Percentiles rank a stretch among this genome's conserved stretches.
These are phyloP conservation scores for Ogataea zsoltii DNA, from an alignment of 805 yeast species.

Conservation along the genomic window DNA sequence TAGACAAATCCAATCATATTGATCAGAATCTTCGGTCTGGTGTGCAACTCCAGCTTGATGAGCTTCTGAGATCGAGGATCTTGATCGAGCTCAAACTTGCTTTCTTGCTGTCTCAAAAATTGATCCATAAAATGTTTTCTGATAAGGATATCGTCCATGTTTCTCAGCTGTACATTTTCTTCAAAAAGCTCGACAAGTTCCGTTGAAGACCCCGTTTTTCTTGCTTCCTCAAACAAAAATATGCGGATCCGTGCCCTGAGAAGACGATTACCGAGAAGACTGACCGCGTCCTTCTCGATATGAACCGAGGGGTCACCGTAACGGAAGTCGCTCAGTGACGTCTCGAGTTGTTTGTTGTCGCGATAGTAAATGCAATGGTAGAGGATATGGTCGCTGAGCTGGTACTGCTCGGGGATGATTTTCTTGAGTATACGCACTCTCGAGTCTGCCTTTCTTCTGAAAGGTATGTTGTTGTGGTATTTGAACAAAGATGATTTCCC, in stretches of 20 bases:
- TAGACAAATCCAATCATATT: conserved; percentile 30
- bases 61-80: conserved; percentile 4
- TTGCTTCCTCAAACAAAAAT: conserved; percentile 9
- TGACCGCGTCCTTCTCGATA: conserved; percentile 11
- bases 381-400: conserved; percentile 21
- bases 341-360: conserved; percentile 9
- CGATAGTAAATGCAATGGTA: conserved; percentile 26
- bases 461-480: conserved; percentile 16
- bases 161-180: neutral
- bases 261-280: conserved; percentile 10
- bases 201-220: neutral
- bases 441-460: conserved; percentile 25
- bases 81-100: conserved; percentile 10
- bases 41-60: conserved; percentile 21
- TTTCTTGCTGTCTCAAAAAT: conserved; percentile 17
- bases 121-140: conserved; percentile 26
- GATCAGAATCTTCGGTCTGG: conserved; percentile 24
- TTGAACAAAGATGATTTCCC: conserved; percentile 9
- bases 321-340: conserved; percentile 10
- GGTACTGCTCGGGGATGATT: conserved; percentile 26
- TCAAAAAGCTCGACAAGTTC: conserved; percentile 8
- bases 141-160: conserved; percentile 6
- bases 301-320: conserved; percentile 6
- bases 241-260: conserved; percentile 8
- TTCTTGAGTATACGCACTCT: conserved; percentile 22